Conservation (phyloP, 2,329 filamentous ascomycete species). For the Penicillium sp. region DNA sequence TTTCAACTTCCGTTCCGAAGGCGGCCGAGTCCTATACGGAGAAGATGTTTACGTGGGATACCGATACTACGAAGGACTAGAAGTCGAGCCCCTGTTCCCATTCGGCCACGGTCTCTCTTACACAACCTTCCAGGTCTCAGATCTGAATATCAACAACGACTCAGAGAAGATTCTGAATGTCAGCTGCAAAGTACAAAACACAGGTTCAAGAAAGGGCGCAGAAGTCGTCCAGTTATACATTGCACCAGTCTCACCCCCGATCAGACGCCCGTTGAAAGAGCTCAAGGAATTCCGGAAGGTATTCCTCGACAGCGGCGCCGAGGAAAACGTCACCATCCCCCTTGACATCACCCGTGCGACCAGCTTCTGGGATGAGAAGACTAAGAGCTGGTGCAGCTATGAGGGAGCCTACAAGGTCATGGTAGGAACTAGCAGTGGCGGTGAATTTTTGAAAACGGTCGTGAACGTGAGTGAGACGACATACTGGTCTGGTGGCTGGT, state of each 20-base stretch:
- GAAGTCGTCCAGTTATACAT: slow-evolving; percentile 5
- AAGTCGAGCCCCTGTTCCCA: slow-evolving; percentile 3
- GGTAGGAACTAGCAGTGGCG: slow-evolving; percentile 8
- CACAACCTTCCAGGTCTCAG: slow-evolving; percentile 3
- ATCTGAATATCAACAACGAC: neutral
- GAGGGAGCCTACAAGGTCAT: slow-evolving; percentile 7
- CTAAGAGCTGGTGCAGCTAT: slow-evolving; percentile 6
- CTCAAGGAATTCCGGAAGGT: slow-evolving; percentile 8
- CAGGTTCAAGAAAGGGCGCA: neutral
- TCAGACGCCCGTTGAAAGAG: slow-evolving; percentile 4
- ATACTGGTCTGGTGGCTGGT: slow-evolving; percentile 6
- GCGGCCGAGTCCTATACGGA: slow-evolving; percentile 4
- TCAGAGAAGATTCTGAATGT: neutral
- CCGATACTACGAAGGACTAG: slow-evolving; percentile 9
- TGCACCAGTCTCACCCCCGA: neutral
- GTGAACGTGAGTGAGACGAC: slow-evolving; percentile 3
- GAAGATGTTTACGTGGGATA: slow-evolving; percentile 68
- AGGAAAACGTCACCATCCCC: neutral
- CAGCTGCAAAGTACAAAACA: slow-evolving; percentile 1
- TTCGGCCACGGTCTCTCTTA: slow-evolving; percentile 15
- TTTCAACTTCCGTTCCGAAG: slow-evolving; percentile 67
- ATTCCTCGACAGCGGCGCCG: neutral
- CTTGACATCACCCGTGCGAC: neutral
- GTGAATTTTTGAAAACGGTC: neutral
- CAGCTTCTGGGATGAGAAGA: slow-evolving; percentile 7